Percentiles rank a stretch among this genome's conserved stretches.
Conservation (phyloP, 257 asterid species). For the Gardenia jasminoides region DNA sequence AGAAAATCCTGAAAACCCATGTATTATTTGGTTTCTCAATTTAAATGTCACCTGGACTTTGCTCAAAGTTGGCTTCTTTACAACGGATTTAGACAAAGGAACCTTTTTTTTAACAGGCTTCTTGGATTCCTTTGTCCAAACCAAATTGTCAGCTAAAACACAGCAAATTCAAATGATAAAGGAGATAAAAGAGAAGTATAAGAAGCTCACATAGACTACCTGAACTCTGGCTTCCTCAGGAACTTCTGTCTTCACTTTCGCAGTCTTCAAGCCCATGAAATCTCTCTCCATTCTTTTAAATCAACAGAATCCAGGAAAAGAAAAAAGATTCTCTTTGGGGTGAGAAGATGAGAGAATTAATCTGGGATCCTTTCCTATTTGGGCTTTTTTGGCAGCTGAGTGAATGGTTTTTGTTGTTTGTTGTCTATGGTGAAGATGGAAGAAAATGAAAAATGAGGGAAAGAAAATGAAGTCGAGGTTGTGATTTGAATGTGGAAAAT, state of each 20-base stretch:
- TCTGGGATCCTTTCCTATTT: background rate
- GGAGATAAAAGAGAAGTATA: background rate
- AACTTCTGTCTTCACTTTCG: conserved; percentile 50
- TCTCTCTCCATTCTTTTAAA: conserved; percentile 56
- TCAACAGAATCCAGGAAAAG: background rate
- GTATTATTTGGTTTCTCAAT: background rate
- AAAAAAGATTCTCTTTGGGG: background rate
- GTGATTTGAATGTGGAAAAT: conserved; percentile 7
- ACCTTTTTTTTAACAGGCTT: too few relatives aligned
- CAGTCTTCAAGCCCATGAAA: conserved; percentile 62
- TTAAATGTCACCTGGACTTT: background rate
- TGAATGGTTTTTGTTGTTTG: background rate
- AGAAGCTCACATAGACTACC: conserved; percentile 31
- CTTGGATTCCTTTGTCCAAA: background rate
- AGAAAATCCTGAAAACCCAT: background rate
- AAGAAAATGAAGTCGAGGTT: background rate
- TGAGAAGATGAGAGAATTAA: background rate
- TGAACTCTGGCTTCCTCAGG: conserved; percentile 47
- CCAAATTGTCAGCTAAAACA: background rate
- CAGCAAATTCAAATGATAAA: background rate
- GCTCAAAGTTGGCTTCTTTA: background rate
- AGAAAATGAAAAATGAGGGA: conserved; percentile 9
- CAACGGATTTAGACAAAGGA: background rate
- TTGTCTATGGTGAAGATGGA: background rate
- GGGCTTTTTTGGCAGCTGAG: background rate